Conservation (phyloP, 2,329 filamentous ascomycete genomes). For the Phaeosphaeriaceae sp. region DNA sequence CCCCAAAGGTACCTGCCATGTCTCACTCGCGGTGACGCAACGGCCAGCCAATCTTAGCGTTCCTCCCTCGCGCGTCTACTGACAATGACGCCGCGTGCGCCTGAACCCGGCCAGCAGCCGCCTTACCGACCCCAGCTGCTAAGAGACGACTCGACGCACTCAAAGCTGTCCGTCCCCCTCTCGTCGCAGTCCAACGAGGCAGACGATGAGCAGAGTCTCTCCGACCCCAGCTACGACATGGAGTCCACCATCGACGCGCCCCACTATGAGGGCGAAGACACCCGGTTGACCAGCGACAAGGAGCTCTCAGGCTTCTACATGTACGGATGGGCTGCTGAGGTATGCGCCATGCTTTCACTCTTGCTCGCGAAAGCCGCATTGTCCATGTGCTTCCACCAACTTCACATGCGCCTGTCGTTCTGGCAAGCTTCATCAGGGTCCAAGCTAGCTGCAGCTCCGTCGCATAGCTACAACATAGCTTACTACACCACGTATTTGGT, state of each 20-base stretch:
- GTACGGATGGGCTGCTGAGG: conserved; percentile 93
- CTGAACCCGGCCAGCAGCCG: conserved; percentile 17
- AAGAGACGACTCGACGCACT: conserved; percentile 42
- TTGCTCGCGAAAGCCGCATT: neutral
- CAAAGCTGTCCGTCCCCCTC: conserved; percentile 44
- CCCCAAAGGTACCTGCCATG: conserved; percentile 15
- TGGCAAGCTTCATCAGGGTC: conserved; percentile 8
- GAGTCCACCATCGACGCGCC: conserved; percentile 47
- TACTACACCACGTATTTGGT: neutral
- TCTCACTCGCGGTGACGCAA: conserved; percentile 32
- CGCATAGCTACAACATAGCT: neutral
- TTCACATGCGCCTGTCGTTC: neutral
- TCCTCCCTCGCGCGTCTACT: conserved; percentile 9
- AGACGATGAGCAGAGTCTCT: conserved; percentile 53
- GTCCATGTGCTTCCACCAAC: neutral
- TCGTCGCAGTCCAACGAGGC: conserved; percentile 52
- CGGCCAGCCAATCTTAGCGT: conserved; percentile 34
- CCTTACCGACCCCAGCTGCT: conserved; percentile 33
- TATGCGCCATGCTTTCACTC: conserved; percentile 17
- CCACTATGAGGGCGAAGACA: conserved; percentile 84
- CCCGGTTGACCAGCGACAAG: conserved; percentile 82
- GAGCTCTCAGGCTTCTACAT: conserved; percentile 95
- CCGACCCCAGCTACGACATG: conserved; percentile 41
- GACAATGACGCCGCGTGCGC: conserved; percentile 42
- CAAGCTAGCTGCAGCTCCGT: conserved; percentile 1